These are phyloP conservation scores for Leucoagaricus sp. DNA, from an alignment of 1,284 basidiomycete species.

Conservation along the genomic window DNA sequence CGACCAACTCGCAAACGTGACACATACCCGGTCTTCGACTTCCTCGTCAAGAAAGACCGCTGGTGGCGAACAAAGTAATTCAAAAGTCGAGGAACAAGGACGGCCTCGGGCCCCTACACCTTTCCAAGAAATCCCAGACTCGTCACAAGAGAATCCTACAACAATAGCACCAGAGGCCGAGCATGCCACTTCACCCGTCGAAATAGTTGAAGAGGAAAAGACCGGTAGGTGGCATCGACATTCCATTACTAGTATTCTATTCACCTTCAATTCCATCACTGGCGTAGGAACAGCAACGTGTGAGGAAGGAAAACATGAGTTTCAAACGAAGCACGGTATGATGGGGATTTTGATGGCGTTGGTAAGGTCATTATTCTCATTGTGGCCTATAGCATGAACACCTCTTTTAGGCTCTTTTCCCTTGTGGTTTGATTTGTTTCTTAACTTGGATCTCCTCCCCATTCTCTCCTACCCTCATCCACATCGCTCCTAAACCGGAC, in stretches of 20 bases:
- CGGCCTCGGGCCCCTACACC: conserved; percentile 1
- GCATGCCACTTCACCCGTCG: neutral
- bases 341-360: conserved; percentile 14
- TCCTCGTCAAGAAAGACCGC: neutral
- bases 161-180: neutral
- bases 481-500: no score
- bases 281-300: neutral
- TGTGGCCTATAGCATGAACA: no score
- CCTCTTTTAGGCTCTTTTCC: no score
- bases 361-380: neutral
- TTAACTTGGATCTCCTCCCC: no score
- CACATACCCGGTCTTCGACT: neutral
- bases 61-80: neutral
- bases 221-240: neutral
- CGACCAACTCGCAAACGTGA: neutral
- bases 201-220: neutral
- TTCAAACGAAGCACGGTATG: conserved; percentile 9
- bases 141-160: neutral
- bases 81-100: neutral
- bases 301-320: conserved; percentile 9
- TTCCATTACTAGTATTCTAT: neutral
- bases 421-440: neutral
- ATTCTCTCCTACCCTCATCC: no score
- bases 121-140: neutral
- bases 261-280: neutral